phyloP scores from a whole-genome alignment of 2,329 filamentous ascomycete species.

The Ophioceras dolichostomum region DNA sequence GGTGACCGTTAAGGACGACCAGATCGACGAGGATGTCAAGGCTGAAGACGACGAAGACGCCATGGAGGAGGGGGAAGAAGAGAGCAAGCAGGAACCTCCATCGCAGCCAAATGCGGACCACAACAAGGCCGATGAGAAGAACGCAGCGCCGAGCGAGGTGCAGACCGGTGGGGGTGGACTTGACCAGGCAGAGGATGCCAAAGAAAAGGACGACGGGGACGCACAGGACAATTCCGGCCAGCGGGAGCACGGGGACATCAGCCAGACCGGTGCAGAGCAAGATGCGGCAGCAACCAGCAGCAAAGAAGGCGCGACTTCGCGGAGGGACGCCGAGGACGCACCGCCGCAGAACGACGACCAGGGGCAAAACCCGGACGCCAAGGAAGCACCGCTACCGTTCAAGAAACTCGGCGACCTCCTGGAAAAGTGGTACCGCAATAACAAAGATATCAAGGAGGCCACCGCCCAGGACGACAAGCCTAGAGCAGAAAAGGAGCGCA shows the following conservation, averaged over 20 bases:
- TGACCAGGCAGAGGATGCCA: slow-evolving; percentile 27
- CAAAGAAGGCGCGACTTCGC: slow-evolving; percentile 43
- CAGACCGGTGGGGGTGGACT: slow-evolving; percentile 54
- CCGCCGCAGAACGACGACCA: slow-evolving; percentile 29
- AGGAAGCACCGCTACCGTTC: slow-evolving; percentile 55
- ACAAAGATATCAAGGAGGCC: slow-evolving; percentile 64
- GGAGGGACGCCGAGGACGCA: slow-evolving; percentile 28
- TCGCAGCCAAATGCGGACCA: slow-evolving; percentile 16
- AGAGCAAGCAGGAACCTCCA: slow-evolving; percentile 16
- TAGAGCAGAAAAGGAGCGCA: no score
- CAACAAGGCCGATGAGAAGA: slow-evolving; percentile 35
- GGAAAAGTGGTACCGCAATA: slow-evolving; percentile 84
- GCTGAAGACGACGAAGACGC: slow-evolving; percentile 18
- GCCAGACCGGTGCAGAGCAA: slow-evolving; percentile 48
- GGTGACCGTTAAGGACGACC: slow-evolving; percentile 25
- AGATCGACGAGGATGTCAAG: slow-evolving; percentile 19
- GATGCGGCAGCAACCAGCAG: slow-evolving; percentile 47
- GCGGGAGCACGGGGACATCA: slow-evolving; percentile 53
- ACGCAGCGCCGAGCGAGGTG: slow-evolving; percentile 49
- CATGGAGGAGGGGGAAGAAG: slow-evolving; percentile 29
- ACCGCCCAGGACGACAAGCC: background rate
- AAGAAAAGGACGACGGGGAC: slow-evolving; percentile 32
- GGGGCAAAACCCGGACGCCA: slow-evolving; percentile 26
- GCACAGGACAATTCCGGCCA: slow-evolving; percentile 48
- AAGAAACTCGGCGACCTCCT: slow-evolving; percentile 90